Evolutionary conservation across 208 protist species (phyloP), one percentile per base, ranked within the genome.

Genomic region (Wallacemonas sp.): DNA sequence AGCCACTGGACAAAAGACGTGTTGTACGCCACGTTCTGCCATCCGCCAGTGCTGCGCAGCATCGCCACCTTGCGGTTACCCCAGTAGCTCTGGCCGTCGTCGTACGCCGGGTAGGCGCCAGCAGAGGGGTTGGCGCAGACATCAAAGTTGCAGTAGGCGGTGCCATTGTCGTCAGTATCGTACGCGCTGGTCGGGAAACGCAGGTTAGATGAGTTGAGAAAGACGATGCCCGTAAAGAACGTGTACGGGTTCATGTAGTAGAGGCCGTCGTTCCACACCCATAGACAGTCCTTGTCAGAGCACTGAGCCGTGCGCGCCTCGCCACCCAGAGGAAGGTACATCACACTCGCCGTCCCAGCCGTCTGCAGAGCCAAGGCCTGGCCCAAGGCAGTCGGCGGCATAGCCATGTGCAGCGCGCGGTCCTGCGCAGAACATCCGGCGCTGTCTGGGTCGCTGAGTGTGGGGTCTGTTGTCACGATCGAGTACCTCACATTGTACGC

Each of bases 191-290:
- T 23, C 12, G 26, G 52, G 3, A 33, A 12, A 28, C 52, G n/a
- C n/a, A n/a, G n/a, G n/a, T n/a, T n/a, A n/a, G n/a, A 8, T 4
- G 14, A 11, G 32, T 8, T 41, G 16, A 14, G 7, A 10, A 5
- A 8, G 20, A 79, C 38, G 14, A 84, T 57, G 11, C 84, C 84
- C 18, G 63, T 61, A 46, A 70, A 89, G 61, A 91, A 91, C 11
- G 71, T 81, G 3, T 75, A 2, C 38, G 74, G 28, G 32, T 85
- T 84, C 26, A 39, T 16, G 66, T 77, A 74, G 65, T 77, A 79
- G 8, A 91, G 74, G n/a, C 85, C 85, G 32, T 83, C 70, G 45
- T 76, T 80, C 57, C 77, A 91, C 45, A 80, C 49, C 82, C 85
- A 91, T 5, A 31, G 57, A 67, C 85, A 91, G 46, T 64, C 57